Evolutionary conservation across 495 filamentous ascomycete species (phyloP).

Genomic region (Collariella sp.): DNA sequence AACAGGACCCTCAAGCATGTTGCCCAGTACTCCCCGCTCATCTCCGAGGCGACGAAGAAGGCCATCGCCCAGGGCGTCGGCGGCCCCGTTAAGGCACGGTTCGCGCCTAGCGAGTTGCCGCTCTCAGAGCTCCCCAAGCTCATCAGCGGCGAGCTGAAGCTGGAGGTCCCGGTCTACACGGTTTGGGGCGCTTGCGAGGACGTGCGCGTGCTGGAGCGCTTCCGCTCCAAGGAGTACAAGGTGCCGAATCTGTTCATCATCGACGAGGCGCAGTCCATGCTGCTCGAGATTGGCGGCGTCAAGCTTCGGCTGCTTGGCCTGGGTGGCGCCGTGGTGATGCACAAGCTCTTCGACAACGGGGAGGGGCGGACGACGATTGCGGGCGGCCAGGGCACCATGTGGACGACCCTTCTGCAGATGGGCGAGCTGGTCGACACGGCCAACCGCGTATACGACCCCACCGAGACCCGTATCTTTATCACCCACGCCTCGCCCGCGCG

Average conservation of each 20-base stretch:
- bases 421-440: conserved; percentile 97
- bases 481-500: conserved; percentile 96
- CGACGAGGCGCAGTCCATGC: conserved; percentile 90
- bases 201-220: conserved; percentile 95
- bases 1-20: conserved; percentile 93
- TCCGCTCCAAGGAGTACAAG: conserved; percentile 96
- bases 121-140: conserved; percentile 93
- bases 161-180: conserved; percentile 95
- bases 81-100: conserved; percentile 74
- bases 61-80: conserved; percentile 52
- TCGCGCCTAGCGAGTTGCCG: conserved; percentile 68
- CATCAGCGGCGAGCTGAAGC: conserved; percentile 74
- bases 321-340: conserved; percentile 97
- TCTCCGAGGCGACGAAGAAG: conserved; percentile 80
- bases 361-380: conserved; percentile 97
- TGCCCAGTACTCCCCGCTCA: conserved; percentile 92
- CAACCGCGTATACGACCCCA: conserved; percentile 95
- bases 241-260: conserved; percentile 96
- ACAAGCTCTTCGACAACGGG: conserved; percentile 99
- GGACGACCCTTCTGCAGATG: conserved; percentile 98
- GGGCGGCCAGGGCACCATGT: conserved; percentile 98
- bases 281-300: conserved; percentile 89
- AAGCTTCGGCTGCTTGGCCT: conserved; percentile 92
- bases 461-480: conserved; percentile 95
- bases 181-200: conserved; percentile 99